Evolutionary conservation across 345 rosid genomes (phyloP).

Genomic region (Salix caprea): DNA sequence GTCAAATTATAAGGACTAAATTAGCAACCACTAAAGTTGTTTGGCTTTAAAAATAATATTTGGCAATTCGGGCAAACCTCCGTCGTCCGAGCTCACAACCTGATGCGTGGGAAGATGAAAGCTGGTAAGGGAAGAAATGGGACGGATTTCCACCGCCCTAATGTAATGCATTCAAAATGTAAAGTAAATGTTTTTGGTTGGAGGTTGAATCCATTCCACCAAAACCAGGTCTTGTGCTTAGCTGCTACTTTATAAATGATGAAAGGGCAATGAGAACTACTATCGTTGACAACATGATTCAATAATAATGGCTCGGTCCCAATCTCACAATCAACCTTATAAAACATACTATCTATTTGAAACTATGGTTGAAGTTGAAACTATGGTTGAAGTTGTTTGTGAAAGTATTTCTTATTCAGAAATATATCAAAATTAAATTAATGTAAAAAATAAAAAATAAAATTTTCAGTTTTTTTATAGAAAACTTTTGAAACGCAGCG

Average conservation of each 20-base stretch:
- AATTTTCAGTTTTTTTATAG: too few species aligned
- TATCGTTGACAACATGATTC: background rate
- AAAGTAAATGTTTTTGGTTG: background rate
- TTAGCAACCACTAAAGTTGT: background rate
- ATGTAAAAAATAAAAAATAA: too few species aligned
- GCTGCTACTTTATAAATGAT: background rate
- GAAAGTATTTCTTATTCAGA: too few species aligned
- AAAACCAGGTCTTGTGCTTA: background rate
- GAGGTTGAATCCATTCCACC: background rate
- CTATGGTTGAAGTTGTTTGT: fast-evolving
- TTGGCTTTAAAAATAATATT: too few species aligned
- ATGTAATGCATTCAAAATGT: background rate
- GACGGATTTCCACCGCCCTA: background rate
- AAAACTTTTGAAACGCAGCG: too few species aligned
- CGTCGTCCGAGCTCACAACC: background rate
- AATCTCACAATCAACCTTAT: background rate
- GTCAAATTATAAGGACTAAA: background rate
- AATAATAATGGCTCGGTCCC: background rate
- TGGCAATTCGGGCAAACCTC: too few species aligned
- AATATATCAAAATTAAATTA: too few species aligned
- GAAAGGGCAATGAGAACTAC: background rate
- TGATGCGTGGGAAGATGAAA: too few species aligned
- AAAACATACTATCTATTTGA: background rate
- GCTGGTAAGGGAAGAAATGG: background rate
- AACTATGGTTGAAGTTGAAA: too few species aligned